phyloP scores from a whole-genome alignment of 305 asterid genomes.

The Plantago coronopus region DNA sequence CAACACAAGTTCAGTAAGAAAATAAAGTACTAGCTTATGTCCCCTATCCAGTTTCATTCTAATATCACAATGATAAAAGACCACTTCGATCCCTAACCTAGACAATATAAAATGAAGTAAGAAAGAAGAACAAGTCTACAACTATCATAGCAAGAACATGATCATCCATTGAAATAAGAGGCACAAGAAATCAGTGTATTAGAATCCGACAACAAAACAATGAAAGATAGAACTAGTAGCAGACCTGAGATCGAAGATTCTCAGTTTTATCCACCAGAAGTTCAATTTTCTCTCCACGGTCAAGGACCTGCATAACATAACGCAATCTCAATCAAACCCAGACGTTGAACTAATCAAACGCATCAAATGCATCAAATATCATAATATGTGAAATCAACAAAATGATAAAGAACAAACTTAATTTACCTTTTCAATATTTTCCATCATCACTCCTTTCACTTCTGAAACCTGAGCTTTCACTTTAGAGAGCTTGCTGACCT shows the following conservation, averaged over 20 bases:
- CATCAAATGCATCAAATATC: constrained; percentile 5
- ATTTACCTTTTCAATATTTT: constrained; percentile 79
- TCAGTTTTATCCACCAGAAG: constrained; percentile 82
- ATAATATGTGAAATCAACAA: not conserved
- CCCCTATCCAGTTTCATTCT: too few relatives aligned
- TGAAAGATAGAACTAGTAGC: constrained; percentile 18
- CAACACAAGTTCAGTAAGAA: too few relatives aligned
- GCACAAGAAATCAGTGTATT: too few relatives aligned
- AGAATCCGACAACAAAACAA: constrained; percentile 5
- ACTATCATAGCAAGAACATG: not conserved
- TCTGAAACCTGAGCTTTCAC: constrained; percentile 92
- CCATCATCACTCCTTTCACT: constrained; percentile 95
- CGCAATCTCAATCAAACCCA: constrained; percentile 8
- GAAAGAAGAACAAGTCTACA: not conserved
- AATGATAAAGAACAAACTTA: not conserved
- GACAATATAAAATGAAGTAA: not conserved
- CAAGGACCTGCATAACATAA: constrained; percentile 61
- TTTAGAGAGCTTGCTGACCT: constrained; percentile 68
- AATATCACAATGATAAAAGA: too few relatives aligned
- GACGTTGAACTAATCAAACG: not conserved
- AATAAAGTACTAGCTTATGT: too few relatives aligned
- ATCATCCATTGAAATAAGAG: not conserved
- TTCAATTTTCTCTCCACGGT: constrained; percentile 87
- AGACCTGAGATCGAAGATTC: constrained; percentile 79
- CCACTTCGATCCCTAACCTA: too few relatives aligned